Conservation (phyloP, 1,139 yeast species). For the Kodamaea sp. region DNA sequence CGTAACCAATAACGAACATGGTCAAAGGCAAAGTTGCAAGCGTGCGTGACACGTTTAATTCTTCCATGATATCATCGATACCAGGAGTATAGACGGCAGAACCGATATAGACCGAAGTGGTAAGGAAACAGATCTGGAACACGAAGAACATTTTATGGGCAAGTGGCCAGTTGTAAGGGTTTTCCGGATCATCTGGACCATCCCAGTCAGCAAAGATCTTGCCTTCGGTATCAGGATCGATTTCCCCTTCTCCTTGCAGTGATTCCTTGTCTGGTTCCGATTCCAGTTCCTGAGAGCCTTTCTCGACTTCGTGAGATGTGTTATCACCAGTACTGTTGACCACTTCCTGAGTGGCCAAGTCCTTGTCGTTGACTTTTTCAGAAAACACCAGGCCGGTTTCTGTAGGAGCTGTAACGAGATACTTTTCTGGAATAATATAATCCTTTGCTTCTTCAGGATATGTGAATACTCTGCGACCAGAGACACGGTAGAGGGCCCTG, state of each 20-base stretch:
- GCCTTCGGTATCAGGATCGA: not conserved
- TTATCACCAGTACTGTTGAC: not conserved
- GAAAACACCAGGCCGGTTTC: no score
- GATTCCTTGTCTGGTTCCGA: not conserved
- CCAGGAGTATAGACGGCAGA: conserved; percentile 65
- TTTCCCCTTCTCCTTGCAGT: not conserved
- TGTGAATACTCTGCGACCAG: conserved; percentile 27
- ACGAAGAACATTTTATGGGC: conserved; percentile 39
- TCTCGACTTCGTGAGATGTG: not conserved
- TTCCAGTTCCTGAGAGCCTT: not conserved
- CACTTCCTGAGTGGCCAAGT: no score
- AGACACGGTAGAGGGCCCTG: conserved; percentile 30
- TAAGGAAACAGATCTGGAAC: conserved; percentile 42
- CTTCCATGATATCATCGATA: conserved; percentile 25
- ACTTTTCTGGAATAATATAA: conserved; percentile 35
- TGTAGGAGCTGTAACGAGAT: no score
- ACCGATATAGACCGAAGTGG: conserved; percentile 58
- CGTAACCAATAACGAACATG: conserved; percentile 39
- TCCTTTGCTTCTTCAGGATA: conserved; percentile 34
- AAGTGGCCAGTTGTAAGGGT: conserved; percentile 58
- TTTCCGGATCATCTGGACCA: conserved; percentile 54
- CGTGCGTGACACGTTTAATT: conserved; percentile 26
- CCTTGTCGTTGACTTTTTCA: no score
- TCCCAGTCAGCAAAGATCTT: conserved; percentile 39
- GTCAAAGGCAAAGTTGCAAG: conserved; percentile 36